These are phyloP conservation scores for Lepidopterella palustris DNA, from an alignment of 495 filamentous ascomycete species.

Conservation along the genomic window DNA sequence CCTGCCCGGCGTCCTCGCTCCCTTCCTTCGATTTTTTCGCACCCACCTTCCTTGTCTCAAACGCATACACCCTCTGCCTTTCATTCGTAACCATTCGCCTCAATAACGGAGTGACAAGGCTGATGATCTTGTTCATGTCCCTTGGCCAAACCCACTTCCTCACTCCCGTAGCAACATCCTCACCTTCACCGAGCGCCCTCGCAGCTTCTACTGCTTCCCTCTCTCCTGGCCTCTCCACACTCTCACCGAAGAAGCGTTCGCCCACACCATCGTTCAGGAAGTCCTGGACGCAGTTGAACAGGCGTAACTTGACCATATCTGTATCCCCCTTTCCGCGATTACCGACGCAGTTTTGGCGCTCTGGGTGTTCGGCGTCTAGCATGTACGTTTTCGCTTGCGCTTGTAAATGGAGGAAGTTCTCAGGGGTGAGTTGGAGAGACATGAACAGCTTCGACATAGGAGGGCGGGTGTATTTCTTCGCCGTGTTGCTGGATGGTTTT, in stretches of 20 bases:
- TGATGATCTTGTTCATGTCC: constrained; percentile 50
- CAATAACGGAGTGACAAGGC: constrained; percentile 52
- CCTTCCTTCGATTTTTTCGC: constrained; percentile 41
- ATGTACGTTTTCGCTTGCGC: constrained; percentile 56
- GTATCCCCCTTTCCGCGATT: constrained; percentile 53
- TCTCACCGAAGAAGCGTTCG: constrained; percentile 50
- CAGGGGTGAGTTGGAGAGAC: constrained; percentile 51
- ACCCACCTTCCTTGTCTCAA: constrained; percentile 51
- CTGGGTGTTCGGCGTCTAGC: constrained; percentile 51
- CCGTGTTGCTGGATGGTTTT: constrained; percentile 41
- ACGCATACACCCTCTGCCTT: constrained; percentile 54
- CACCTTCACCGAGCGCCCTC: constrained; percentile 12
- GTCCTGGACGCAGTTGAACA: constrained; percentile 53
- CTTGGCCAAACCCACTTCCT: constrained; percentile 50
- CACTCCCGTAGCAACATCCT: constrained; percentile 1
- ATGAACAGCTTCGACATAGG: constrained; percentile 57
- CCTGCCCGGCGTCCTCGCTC: constrained; percentile 7
- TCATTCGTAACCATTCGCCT: constrained; percentile 61
- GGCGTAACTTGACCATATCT: constrained; percentile 54
- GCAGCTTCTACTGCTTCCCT: constrained; percentile 13
- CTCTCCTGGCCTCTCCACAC: constrained; percentile 27
- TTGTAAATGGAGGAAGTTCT: constrained; percentile 55
- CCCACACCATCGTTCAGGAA: constrained; percentile 53
- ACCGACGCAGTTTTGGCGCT: constrained; percentile 54
- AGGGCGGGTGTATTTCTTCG: constrained; percentile 54